phyloP scores from a whole-genome alignment of 2,329 filamentous ascomycete species.

The Ophiocordyceps robertsii region DNA sequence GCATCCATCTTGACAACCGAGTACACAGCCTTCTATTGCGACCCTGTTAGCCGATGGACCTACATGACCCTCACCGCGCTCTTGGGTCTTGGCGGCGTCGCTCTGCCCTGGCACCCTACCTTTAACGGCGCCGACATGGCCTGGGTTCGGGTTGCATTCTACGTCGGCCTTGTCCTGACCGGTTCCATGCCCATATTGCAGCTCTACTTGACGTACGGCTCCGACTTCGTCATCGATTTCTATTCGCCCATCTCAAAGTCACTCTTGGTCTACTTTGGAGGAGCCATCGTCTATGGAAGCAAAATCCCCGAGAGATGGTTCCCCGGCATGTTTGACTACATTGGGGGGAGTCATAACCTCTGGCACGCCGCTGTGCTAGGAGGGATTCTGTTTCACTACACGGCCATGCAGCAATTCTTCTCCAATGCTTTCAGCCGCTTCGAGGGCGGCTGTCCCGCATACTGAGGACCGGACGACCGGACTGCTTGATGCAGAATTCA shows the following conservation, averaged over 20 bases:
- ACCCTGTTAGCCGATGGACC: slow-evolving; percentile 70
- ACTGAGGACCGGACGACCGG: slow-evolving; percentile 18
- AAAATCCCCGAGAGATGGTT: slow-evolving; percentile 89
- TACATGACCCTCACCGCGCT: slow-evolving; percentile 75
- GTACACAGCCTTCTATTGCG: slow-evolving; percentile 98
- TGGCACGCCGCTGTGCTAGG: slow-evolving; percentile 94
- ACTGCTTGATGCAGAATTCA: background rate
- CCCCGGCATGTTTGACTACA: slow-evolving; percentile 88
- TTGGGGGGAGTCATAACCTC: slow-evolving; percentile 90
- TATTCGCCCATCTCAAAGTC: slow-evolving; percentile 82
- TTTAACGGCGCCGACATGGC: slow-evolving; percentile 92
- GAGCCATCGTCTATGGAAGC: slow-evolving; percentile 78
- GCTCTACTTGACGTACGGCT: slow-evolving; percentile 62
- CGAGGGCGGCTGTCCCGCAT: slow-evolving; percentile 41
- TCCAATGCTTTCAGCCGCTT: slow-evolving; percentile 60
- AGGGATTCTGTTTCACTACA: slow-evolving; percentile 94
- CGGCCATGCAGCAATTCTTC: slow-evolving; percentile 93
- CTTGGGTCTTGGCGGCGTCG: slow-evolving; percentile 74
- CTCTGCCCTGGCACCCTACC: slow-evolving; percentile 88
- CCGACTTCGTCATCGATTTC: slow-evolving; percentile 74
- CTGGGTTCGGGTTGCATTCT: slow-evolving; percentile 86
- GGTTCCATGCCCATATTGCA: slow-evolving; percentile 84
- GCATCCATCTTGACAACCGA: slow-evolving; percentile 97
- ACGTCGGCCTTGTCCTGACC: slow-evolving; percentile 72
- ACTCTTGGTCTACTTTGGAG: slow-evolving; percentile 70